phyloP scores from a whole-genome alignment of 768 basidiomycete genomes.

The Pisolithus albus region DNA sequence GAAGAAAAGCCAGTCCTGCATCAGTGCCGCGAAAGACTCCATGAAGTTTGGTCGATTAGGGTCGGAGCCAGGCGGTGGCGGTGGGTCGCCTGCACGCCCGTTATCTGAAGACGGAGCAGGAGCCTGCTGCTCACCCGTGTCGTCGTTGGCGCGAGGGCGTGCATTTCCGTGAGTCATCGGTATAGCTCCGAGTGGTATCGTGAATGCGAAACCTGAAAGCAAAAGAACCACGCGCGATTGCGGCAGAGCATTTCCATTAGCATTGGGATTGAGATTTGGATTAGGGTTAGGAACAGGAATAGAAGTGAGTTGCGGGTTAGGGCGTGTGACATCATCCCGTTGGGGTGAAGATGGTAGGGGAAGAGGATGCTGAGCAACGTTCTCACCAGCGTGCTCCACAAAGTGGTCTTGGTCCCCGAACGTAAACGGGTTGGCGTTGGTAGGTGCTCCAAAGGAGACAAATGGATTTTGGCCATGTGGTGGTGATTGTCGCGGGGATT shows the following conservation, averaged over 20 bases:
- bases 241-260: not conserved
- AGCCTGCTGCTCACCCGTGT: not conserved
- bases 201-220: slow-evolving; percentile 29
- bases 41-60: slow-evolving; percentile 16
- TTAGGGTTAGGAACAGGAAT: slow-evolving; percentile 10
- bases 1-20: slow-evolving; percentile 19
- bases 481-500: not conserved
- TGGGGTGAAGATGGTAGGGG: not conserved
- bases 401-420: slow-evolving; percentile 9
- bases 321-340: not conserved
- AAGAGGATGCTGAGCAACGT: slow-evolving; percentile 6
- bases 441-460: slow-evolving; percentile 11
- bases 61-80: too few species aligned
- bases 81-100: not conserved
- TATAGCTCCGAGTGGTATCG: slow-evolving; percentile 26
- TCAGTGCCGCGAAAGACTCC: slow-evolving; percentile 20
- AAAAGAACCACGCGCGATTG: slow-evolving; percentile 17
- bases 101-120: not conserved
- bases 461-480: not conserved
- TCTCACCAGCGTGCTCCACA: slow-evolving; percentile 27
- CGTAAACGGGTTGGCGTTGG: slow-evolving; percentile 16
- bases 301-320: not conserved
- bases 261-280: slow-evolving; percentile 13
- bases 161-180: not conserved
- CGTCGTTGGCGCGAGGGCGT: not conserved